A percentile compares a stretch with the other conserved stretches of the same genome.
Evolutionary conservation across 192 early-diverging fungal genomes (phyloP).

Genomic region (Paraglomus brasilianum): DNA sequence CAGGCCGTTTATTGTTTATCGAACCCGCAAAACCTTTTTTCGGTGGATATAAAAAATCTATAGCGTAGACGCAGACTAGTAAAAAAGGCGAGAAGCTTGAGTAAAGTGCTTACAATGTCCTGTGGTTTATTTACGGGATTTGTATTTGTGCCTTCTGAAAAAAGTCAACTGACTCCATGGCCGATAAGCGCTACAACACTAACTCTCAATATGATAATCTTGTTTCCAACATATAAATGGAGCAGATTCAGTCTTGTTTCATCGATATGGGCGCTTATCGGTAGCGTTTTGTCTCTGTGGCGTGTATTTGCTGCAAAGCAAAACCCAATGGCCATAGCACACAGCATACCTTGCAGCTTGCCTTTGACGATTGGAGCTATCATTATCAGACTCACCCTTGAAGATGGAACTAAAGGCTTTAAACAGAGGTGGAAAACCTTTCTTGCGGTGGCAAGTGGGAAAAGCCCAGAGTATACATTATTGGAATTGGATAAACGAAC

Average conservation of each 20-base stretch:
- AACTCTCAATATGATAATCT: conserved; percentile 3
- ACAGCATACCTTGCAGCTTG: conserved; percentile 11
- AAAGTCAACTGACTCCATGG: conserved; percentile 21
- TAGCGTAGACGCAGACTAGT: too few relatives aligned
- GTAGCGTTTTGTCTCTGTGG: neutral
- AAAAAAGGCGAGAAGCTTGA: too few relatives aligned
- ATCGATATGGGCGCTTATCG: conserved; percentile 10
- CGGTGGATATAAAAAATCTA: too few relatives aligned
- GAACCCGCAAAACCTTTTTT: too few relatives aligned
- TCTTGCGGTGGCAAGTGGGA: neutral
- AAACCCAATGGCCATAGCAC: conserved; percentile 2
- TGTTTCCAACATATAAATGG: conserved; percentile 20
- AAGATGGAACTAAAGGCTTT: conserved; percentile 17
- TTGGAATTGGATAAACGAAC: neutral
- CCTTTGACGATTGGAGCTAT: conserved; percentile 8
- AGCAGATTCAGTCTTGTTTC: neutral
- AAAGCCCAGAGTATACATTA: neutral
- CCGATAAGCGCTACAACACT: neutral
- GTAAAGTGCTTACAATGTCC: too few relatives aligned
- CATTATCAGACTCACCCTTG: conserved; percentile 17
- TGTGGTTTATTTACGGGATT: neutral
- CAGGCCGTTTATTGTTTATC: too few relatives aligned
- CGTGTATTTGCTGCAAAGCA: conserved; percentile 1
- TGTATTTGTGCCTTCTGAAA: conserved; percentile 5
- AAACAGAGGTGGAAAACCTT: conserved; percentile 21